Percentiles rank a stretch among this genome's conserved stretches.
Evolutionary conservation across 345 rosid genomes (phyloP).

Genomic region (Salix arbutifolia): DNA sequence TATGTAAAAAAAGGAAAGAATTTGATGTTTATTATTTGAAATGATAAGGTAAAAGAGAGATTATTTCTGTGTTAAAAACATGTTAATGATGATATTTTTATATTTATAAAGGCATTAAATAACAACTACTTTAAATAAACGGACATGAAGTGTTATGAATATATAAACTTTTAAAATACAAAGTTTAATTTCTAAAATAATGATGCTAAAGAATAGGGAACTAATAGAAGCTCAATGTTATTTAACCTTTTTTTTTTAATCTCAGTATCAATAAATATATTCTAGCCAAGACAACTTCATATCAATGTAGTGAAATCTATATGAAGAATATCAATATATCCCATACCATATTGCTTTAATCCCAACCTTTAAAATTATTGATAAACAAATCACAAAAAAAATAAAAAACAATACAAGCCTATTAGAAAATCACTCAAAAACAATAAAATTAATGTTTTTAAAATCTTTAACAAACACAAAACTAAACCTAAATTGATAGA

Average conservation of each 20-base stretch:
- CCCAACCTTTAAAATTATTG: slow-evolving; percentile 42
- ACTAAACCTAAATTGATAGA: too few species aligned
- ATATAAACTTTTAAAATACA: background rate
- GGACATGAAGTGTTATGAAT: background rate
- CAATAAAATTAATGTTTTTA: slow-evolving; percentile 23
- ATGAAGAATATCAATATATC: slow-evolving; percentile 36
- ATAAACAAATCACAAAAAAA: slow-evolving; percentile 48
- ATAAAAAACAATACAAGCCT: slow-evolving; percentile 14
- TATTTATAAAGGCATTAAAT: background rate
- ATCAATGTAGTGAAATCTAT: too few species aligned
- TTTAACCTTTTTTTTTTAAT: background rate
- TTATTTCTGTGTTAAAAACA: background rate
- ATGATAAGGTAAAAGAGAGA: background rate
- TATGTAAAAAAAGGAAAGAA: background rate
- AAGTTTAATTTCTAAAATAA: background rate
- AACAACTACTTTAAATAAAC: rapidly evolving
- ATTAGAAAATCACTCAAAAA: slow-evolving; percentile 34
- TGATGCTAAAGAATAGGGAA: rapidly evolving
- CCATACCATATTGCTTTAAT: slow-evolving; percentile 49
- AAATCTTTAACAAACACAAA: too few species aligned
- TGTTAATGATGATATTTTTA: background rate
- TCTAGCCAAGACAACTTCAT: too few species aligned
- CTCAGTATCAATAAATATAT: background rate
- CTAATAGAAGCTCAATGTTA: background rate
- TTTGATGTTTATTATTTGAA: background rate